These are phyloP conservation scores for Mycena filopes DNA, from an alignment of 768 basidiomycete species.

Conservation along the genomic window DNA sequence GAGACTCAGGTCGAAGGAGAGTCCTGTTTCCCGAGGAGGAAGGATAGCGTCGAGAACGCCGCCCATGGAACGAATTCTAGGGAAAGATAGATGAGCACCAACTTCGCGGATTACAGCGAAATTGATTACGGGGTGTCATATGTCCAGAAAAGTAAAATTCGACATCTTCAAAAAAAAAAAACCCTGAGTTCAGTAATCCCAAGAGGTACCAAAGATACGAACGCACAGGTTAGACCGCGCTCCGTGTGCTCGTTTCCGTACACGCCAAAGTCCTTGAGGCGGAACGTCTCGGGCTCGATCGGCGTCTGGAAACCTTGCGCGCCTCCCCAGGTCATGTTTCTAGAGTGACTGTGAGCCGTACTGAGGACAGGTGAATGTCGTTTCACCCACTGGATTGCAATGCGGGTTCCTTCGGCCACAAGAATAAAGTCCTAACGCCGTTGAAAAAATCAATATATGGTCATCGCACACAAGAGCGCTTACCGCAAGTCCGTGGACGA, in stretches of 20 bases:
- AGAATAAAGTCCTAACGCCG: constrained; percentile 51
- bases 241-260: constrained; percentile 71
- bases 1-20: constrained; percentile 50
- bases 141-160: constrained; percentile 61
- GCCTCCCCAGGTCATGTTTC: constrained; percentile 65
- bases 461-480: constrained; percentile 51
- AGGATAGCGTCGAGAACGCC: constrained; percentile 53
- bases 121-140: constrained; percentile 64
- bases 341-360: constrained; percentile 26
- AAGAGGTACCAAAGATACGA: constrained; percentile 43
- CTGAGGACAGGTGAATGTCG: neutral
- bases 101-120: constrained; percentile 12
- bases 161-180: too few species aligned
- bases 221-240: constrained; percentile 71
- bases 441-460: constrained; percentile 11
- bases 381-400: constrained; percentile 61
- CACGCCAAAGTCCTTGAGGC: constrained; percentile 71
- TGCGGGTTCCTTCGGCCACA: constrained; percentile 59
- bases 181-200: constrained; percentile 13
- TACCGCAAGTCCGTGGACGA: constrained; percentile 75
- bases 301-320: constrained; percentile 76
- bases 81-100: constrained; percentile 13
- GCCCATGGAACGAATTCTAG: constrained; percentile 63
- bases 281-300: constrained; percentile 67
- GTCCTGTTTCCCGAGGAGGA: constrained; percentile 56